These are phyloP conservation scores for Casuarina cunninghamiana DNA, from an alignment of 306 rosid species.

Conservation along the genomic window DNA sequence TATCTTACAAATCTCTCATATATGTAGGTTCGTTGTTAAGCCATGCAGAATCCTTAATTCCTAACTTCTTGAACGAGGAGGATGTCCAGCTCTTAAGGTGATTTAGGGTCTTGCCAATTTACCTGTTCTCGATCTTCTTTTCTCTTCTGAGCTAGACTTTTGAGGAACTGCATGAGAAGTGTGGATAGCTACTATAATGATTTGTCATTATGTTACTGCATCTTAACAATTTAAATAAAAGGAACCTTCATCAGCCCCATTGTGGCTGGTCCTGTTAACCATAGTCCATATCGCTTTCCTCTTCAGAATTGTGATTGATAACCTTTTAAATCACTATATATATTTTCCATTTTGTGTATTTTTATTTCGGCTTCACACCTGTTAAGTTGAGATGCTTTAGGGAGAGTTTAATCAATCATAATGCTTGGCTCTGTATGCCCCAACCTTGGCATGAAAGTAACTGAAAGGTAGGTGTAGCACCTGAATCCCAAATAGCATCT, in stretches of 20 bases:
- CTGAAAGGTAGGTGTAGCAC: neutral
- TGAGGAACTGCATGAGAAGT: slow-evolving; percentile 22
- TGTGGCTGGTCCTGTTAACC: neutral
- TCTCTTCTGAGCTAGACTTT: slow-evolving; percentile 13
- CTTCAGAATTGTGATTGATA: neutral
- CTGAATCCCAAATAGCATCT: neutral
- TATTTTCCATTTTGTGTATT: neutral
- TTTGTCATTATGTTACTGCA: neutral
- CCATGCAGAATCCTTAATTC: slow-evolving; percentile 94
- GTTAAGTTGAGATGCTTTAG: neutral
- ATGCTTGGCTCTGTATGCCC: neutral
- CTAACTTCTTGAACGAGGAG: slow-evolving; percentile 72
- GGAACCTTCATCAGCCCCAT: neutral
- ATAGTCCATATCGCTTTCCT: neutral
- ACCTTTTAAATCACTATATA: neutral
- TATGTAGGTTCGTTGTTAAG: slow-evolving; percentile 84
- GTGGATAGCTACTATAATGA: slow-evolving; percentile 10
- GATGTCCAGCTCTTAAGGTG: slow-evolving; percentile 91
- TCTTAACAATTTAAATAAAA: neutral
- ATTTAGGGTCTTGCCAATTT: slow-evolving; percentile 9
- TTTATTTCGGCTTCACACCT: neutral
- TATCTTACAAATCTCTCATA: slow-evolving; percentile 34
- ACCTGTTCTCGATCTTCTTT: slow-evolving; percentile 17
- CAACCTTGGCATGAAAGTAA: neutral
- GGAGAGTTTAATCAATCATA: neutral